Evolutionary conservation across 2,329 filamentous ascomycete genomes (phyloP).

Genomic region (Penicillium sp.): DNA sequence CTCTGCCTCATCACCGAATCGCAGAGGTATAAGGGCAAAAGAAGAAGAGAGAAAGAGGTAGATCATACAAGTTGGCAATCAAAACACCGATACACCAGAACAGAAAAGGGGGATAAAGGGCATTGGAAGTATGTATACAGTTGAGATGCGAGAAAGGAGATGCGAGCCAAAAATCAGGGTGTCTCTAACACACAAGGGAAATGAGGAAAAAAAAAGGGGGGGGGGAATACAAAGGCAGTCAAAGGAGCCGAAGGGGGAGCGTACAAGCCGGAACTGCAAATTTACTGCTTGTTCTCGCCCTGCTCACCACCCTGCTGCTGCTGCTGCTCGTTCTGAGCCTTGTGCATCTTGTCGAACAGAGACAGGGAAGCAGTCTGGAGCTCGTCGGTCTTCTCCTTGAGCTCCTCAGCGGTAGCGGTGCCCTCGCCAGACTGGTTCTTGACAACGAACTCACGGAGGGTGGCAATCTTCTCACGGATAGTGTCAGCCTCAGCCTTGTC

Average conservation of each 20-base stretch:
- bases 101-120: conserved; percentile 26
- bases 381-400: conserved; percentile 98
- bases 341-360: conserved; percentile 99
- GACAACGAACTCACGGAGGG: conserved; percentile 83
- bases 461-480: conserved; percentile 88
- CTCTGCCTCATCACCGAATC: conserved; percentile 17
- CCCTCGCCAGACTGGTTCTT: conserved; percentile 94
- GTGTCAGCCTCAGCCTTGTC: conserved; percentile 93
- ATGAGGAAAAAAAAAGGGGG: conserved; percentile 22
- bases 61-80: conserved; percentile 26
- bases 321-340: conserved; percentile 71
- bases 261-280: conserved; percentile 31
- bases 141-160: conserved; percentile 34
- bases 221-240: conserved; percentile 28
- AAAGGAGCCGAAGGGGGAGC: conserved; percentile 23
- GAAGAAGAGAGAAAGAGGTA: conserved; percentile 19
- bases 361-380: conserved; percentile 93
- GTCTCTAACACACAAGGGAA: conserved; percentile 26
- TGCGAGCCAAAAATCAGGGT: conserved; percentile 21
- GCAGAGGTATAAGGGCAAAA: conserved; percentile 28
- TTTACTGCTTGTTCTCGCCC: conserved; percentile 65
- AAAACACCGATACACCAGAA: conserved; percentile 40
- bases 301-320: conserved; percentile 51
- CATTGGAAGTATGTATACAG: conserved; percentile 39
- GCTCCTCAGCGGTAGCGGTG: conserved; percentile 78